Evolutionary conservation across 1,284 basidiomycete species (phyloP).

Genomic region (Trichosporon asahii): DNA sequence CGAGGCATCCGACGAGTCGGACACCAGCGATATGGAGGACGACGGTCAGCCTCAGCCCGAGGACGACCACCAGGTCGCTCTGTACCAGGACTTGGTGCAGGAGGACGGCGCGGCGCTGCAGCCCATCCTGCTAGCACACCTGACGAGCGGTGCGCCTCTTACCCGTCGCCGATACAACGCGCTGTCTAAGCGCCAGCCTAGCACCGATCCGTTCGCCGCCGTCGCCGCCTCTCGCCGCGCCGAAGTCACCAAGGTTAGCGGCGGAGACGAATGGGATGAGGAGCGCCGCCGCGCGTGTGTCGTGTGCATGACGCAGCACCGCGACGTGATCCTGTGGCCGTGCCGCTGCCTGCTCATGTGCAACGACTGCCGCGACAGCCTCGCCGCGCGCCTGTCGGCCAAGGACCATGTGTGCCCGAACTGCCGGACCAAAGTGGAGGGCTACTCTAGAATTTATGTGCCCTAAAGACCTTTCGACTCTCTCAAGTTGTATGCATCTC

Average conservation of each 20-base stretch:
- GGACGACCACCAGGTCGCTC: constrained; percentile 15
- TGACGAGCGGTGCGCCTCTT: constrained; percentile 39
- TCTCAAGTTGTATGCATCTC: neutral
- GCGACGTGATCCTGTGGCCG: constrained; percentile 50
- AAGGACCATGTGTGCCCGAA: constrained; percentile 48
- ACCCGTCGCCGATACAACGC: constrained; percentile 45
- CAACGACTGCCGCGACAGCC: constrained; percentile 48
- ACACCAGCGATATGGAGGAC: constrained; percentile 22
- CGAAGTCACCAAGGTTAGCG: neutral
- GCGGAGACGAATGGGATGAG: constrained; percentile 43
- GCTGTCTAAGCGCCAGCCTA: constrained; percentile 18
- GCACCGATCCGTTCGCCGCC: constrained; percentile 19
- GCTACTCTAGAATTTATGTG: constrained; percentile 45
- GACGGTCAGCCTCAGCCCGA: constrained; percentile 16
- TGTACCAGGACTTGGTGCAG: constrained; percentile 7
- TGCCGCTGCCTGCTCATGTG: constrained; percentile 49
- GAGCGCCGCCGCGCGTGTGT: constrained; percentile 43
- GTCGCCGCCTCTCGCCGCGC: constrained; percentile 27
- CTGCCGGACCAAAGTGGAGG: constrained; percentile 39
- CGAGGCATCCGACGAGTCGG: constrained; percentile 24
- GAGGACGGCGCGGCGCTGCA: constrained; percentile 30
- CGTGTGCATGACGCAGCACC: constrained; percentile 46
- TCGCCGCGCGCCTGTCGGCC: constrained; percentile 42
- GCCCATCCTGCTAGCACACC: constrained; percentile 48
- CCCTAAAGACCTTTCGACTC: constrained; percentile 24